Base-by-base conservation (phyloP, 1,139 yeast species). In the Arxiozyma bovina region DNA sequence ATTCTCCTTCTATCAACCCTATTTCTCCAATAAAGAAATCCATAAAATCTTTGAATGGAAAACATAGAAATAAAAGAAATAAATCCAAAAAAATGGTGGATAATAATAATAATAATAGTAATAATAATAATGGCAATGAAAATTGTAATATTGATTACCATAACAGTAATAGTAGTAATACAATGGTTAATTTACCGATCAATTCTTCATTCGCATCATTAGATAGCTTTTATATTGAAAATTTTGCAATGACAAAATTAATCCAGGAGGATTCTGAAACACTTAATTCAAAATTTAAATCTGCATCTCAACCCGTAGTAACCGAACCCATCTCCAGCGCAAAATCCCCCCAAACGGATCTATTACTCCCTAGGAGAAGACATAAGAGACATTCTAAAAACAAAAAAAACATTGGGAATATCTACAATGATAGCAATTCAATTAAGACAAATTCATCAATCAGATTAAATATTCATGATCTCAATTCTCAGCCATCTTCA, bases 141-240 rank as follows among this genome's bases (percentile, higher is more conserved):
- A 45, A 23, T 34, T 58, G 58, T 44, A 21, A 6, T 7, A 46
- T 25, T 22, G 56, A 62, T 15, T 2, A 34, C 6, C 12, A 34
- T 34, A n/a, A 34, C 4, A 34, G n/a, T 15, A 34, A 12, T 6
- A 34, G 6, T 15, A 34, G 40, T 41, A 55, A 56, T 21, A 58
- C 61, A 40, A 59, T 3, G 85, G 88, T 54, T 80, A 69, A 21
- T 9, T 67, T 85, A 48, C 88, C 90, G 0, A 75, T 83, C 21
- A 83, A 81, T 59, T 87, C 85, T 52, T 83, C 90, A 60, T 85
- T 84, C 74, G 93, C 91, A 0, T 85, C 91, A 0, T 72, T 86
- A 64, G 90, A 85, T 65, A 83, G 90, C 64, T 77, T 80, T 54
- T 83, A 83, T 65, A 85, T 84, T 61, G 88, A 83, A 53, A 70